Percentiles rank a stretch among this genome's conserved stretches.
phyloP scores from a whole-genome alignment of 257 asterid species.

The Leptodermis oblonga region DNA sequence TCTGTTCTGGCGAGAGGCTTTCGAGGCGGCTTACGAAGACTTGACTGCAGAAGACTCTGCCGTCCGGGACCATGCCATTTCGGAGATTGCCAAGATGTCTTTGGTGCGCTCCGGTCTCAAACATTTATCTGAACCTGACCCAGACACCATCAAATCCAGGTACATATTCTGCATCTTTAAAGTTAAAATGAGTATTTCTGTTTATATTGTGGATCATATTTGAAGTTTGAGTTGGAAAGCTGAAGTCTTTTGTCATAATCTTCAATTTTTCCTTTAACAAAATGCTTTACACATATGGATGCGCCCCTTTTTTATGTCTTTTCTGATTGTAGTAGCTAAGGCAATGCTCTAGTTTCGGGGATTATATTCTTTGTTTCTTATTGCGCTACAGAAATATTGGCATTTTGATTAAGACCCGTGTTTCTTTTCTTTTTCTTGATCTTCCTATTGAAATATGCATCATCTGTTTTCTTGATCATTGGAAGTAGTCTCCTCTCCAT shows the following conservation, averaged over 20 bases:
- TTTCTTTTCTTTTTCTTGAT: neutral
- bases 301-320: neutral
- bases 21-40: slow-evolving; percentile 89
- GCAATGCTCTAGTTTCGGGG: neutral
- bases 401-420: neutral
- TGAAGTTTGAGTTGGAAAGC: neutral
- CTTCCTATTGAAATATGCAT: neutral
- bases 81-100: slow-evolving; percentile 91
- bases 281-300: neutral
- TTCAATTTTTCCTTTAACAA: neutral
- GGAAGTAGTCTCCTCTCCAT: neutral
- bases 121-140: slow-evolving; percentile 34
- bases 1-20: slow-evolving; percentile 86
- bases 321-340: neutral
- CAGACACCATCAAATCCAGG: slow-evolving; percentile 35
- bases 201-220: neutral
- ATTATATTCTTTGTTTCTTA: neutral
- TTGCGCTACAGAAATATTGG: neutral
- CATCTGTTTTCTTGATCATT: neutral
- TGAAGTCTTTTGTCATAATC: neutral
- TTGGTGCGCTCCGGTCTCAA: slow-evolving; percentile 40
- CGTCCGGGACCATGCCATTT: slow-evolving; percentile 50
- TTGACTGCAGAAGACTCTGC: slow-evolving; percentile 55
- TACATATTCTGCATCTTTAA: slow-evolving; percentile 5
- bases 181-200: neutral